These are phyloP conservation scores for Cordyceps fumosorosea DNA, from an alignment of 2,329 filamentous ascomycete species.

Conservation along the genomic window DNA sequence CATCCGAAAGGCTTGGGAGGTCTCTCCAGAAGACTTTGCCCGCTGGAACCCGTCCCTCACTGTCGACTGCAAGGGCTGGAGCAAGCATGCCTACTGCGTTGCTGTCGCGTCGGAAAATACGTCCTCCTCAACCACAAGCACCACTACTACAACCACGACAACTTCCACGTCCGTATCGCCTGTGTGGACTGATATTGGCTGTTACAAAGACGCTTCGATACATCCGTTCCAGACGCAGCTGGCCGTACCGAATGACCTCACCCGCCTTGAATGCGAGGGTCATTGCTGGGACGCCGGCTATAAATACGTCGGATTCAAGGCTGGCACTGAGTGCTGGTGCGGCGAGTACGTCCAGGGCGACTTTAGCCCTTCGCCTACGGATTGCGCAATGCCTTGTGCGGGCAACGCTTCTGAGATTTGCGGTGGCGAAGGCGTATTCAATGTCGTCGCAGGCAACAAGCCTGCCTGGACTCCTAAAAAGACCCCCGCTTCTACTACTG, in stretches of 20 bases:
- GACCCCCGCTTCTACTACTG: too few species aligned
- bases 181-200: neutral
- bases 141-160: neutral
- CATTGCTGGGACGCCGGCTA: neutral
- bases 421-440: neutral
- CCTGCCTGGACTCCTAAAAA: neutral
- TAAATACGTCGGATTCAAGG: conserved; percentile 1
- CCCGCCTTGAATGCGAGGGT: neutral
- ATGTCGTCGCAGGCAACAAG: neutral
- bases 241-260: neutral
- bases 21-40: neutral
- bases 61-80: conserved; percentile 4
- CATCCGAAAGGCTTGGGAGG: neutral
- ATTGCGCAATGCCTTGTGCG: neutral
- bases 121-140: neutral
- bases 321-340: conserved; percentile 8
- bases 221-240: conserved; percentile 5
- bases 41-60: conserved; percentile 1
- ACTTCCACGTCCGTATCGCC: neutral
- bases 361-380: neutral
- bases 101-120: neutral
- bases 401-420: conserved; percentile 3
- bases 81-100: neutral
- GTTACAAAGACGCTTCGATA: neutral
- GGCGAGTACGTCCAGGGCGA: neutral